Conservation (phyloP, 2,329 filamentous ascomycete species). For the Verticillium isaacii region DNA sequence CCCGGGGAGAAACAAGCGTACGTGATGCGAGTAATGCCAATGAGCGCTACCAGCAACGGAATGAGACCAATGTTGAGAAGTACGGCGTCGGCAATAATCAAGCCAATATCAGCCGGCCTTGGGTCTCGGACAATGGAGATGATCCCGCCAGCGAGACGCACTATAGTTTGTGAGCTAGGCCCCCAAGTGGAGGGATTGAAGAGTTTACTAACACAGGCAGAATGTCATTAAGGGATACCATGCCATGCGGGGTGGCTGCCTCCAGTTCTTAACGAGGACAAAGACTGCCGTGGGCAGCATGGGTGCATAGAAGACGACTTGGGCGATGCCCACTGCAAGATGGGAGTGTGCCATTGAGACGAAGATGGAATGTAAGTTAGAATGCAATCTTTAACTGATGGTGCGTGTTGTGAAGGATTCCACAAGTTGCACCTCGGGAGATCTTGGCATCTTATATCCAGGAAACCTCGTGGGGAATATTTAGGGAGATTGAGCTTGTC, state of each 20-base stretch:
- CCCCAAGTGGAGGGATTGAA: background rate
- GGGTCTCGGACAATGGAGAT: conserved; percentile 17
- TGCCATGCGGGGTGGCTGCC: conserved; percentile 8
- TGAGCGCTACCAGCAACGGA: conserved; percentile 18
- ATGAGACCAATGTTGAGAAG: conserved; percentile 24
- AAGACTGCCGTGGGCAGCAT: conserved; percentile 9
- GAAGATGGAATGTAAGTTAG: background rate
- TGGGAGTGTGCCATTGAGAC: conserved; percentile 6
- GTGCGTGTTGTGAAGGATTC: background rate
- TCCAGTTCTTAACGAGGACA: conserved; percentile 9
- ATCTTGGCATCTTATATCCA: too few species aligned
- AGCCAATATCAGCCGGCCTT: conserved; percentile 13
- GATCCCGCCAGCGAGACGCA: conserved; percentile 21
- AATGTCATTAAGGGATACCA: conserved; percentile 9
- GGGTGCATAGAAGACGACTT: conserved; percentile 11
- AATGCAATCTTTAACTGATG: background rate
- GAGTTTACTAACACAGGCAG: conserved; percentile 1
- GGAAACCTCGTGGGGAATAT: too few species aligned
- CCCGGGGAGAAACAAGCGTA: conserved; percentile 5
- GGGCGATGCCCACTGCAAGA: conserved; percentile 8
- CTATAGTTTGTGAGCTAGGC: conserved; percentile 6
- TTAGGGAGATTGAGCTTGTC: too few species aligned
- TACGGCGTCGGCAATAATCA: conserved; percentile 19
- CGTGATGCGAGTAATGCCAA: conserved; percentile 21
- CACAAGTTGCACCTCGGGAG: too few species aligned